Evolutionary conservation across 2,329 filamentous ascomycete genomes (phyloP).

Genomic region (Sporothrix variecibatus): DNA sequence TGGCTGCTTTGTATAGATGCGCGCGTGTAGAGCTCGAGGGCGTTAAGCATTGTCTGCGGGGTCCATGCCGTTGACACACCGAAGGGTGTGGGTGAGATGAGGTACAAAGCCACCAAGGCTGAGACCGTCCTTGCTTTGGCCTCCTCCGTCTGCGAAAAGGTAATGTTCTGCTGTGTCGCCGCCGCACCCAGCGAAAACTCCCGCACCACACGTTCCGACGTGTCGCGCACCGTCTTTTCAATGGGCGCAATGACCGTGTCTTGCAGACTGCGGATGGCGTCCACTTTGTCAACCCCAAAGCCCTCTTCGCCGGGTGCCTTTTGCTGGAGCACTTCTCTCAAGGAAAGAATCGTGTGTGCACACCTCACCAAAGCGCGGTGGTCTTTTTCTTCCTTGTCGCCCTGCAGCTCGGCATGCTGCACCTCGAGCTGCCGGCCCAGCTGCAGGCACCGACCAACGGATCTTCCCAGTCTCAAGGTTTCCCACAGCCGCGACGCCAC

Average conservation of each 20-base stretch:
- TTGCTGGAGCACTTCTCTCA: slow-evolving; percentile 71
- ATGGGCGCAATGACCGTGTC: slow-evolving; percentile 69
- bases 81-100: slow-evolving; percentile 70
- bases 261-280: slow-evolving; percentile 68
- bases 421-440: slow-evolving; percentile 83
- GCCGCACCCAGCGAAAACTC: slow-evolving; percentile 74
- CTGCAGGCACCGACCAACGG: slow-evolving; percentile 76
- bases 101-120: slow-evolving; percentile 74
- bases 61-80: slow-evolving; percentile 45
- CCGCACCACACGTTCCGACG: slow-evolving; percentile 75
- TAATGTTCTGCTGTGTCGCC: slow-evolving; percentile 42
- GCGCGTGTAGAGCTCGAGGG: slow-evolving; percentile 80
- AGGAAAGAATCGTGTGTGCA: slow-evolving; percentile 72
- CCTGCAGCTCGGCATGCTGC: slow-evolving; percentile 66
- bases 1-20: slow-evolving; percentile 78
- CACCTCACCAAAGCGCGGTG: slow-evolving; percentile 80
- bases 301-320: slow-evolving; percentile 73
- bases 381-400: slow-evolving; percentile 45
- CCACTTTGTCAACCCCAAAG: slow-evolving; percentile 71
- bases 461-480: slow-evolving; percentile 73
- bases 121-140: slow-evolving; percentile 73
- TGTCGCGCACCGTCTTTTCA: slow-evolving; percentile 71
- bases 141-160: slow-evolving; percentile 70
- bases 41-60: slow-evolving; percentile 71
- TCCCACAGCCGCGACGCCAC: slow-evolving; percentile 79